Percentiles rank a stretch among this genome's conserved stretches.
Evolutionary conservation across 768 basidiomycete genomes (phyloP).

Genomic region (Russula olivacea): DNA sequence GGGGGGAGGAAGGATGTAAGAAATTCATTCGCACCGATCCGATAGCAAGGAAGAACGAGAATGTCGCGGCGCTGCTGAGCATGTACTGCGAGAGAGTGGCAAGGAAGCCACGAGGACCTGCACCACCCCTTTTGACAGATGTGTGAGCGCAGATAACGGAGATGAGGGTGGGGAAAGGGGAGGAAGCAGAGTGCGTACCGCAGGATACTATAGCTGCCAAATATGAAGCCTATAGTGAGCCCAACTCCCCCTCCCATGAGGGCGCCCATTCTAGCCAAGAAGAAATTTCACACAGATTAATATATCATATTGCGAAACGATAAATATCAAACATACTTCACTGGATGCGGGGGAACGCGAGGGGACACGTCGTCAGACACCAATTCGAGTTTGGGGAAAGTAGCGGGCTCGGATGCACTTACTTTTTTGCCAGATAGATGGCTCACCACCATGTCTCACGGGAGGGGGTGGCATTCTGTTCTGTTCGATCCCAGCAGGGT

Average conservation of each 20-base stretch:
- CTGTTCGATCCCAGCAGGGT: background rate
- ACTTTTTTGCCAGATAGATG: slow-evolving; percentile 28
- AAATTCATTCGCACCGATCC: slow-evolving; percentile 59
- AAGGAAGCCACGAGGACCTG: slow-evolving; percentile 84
- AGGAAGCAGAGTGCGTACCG: slow-evolving; percentile 46
- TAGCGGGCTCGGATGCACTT: slow-evolving; percentile 16
- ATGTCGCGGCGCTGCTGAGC: slow-evolving; percentile 96
- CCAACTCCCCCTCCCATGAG: slow-evolving; percentile 92
- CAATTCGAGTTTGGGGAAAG: background rate
- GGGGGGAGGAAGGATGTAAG: background rate
- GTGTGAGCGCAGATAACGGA: background rate
- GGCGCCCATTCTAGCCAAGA: slow-evolving; percentile 72
- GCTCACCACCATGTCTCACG: slow-evolving; percentile 21
- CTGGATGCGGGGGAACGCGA: slow-evolving; percentile 34
- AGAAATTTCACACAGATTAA: background rate
- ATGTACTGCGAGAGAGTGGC: slow-evolving; percentile 97
- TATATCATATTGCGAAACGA: slow-evolving; percentile 8
- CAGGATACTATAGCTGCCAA: slow-evolving; percentile 88
- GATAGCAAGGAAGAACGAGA: slow-evolving; percentile 94
- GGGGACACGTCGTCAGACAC: slow-evolving; percentile 2
- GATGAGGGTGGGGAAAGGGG: background rate
- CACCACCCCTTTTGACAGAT: slow-evolving; percentile 57
- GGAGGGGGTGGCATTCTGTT: slow-evolving; percentile 21
- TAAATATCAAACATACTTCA: slow-evolving; percentile 45
- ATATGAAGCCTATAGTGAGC: slow-evolving; percentile 94